phyloP scores from a whole-genome alignment of 179 eudicot species.

The Drosera spatulata region DNA sequence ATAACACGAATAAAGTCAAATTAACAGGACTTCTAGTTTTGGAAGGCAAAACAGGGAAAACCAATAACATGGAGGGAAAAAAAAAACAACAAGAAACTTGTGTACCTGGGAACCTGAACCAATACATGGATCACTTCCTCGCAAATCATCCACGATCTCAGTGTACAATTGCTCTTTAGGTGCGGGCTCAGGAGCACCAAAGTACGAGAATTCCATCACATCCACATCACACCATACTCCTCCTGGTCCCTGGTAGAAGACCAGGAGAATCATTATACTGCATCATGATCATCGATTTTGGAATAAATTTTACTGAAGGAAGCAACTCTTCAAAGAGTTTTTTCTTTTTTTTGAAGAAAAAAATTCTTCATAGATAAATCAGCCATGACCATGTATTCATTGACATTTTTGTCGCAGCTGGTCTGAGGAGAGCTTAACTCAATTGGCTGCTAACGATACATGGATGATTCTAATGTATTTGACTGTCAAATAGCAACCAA shows the following conservation, averaged over 20 bases:
- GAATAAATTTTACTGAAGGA: no score
- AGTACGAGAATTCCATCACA: conserved; percentile 90
- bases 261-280: not conserved
- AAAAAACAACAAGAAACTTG: not conserved
- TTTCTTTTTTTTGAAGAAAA: no score
- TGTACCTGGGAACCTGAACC: conserved; percentile 98
- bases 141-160: conserved; percentile 90
- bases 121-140: conserved; percentile 82
- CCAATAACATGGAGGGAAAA: not conserved
- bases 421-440: no score
- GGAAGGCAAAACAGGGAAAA: not conserved
- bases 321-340: no score
- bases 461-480: no score
- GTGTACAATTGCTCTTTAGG: conserved; percentile 93
- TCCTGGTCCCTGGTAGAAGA: conserved; percentile 50
- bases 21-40: not conserved
- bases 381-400: not conserved
- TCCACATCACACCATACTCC: conserved; percentile 33
- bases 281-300: no score
- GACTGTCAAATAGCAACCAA: not conserved
- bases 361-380: not conserved
- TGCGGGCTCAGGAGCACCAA: conserved; percentile 94
- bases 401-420: not conserved
- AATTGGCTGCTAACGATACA: no score
- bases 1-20: not conserved